These are phyloP conservation scores for Rhizophagus clarus DNA, from an alignment of 192 early-diverging fungal genomes.

Conservation along the genomic window DNA sequence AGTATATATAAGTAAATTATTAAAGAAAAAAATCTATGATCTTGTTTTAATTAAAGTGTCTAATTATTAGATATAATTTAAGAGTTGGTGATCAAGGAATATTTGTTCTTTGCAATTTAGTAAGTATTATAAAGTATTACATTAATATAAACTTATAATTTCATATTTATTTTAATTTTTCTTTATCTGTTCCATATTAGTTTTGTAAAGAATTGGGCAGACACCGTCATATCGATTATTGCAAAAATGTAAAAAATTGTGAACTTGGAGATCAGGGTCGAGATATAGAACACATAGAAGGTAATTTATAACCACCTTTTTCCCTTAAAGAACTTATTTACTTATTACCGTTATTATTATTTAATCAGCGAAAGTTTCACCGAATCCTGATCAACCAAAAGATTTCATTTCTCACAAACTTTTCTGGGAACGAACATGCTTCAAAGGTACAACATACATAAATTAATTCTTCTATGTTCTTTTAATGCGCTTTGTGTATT, in stretches of 20 bases:
- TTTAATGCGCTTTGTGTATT: not conserved
- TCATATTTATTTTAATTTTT: not conserved
- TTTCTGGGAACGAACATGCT: constrained; percentile 29
- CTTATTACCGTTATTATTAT: too few species aligned
- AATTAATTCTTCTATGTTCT: too few species aligned
- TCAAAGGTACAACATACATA: constrained; percentile 7
- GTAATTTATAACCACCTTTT: not conserved
- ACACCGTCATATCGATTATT: constrained; percentile 36
- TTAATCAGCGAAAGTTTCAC: not conserved
- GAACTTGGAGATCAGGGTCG: not conserved
- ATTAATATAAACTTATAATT: not conserved
- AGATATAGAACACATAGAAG: constrained; percentile 10
- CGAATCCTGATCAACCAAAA: constrained; percentile 6
- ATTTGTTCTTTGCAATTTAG: constrained; percentile 23
- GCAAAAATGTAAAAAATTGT: constrained; percentile 6
- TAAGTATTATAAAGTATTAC: not conserved
- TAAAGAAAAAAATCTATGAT: not conserved
- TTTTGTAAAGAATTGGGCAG: constrained; percentile 12
- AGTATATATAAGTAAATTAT: not conserved
- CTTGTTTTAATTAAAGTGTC: not conserved
- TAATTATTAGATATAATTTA: not conserved
- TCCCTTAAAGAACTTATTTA: not conserved
- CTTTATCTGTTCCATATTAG: not conserved
- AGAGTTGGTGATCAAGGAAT: constrained; percentile 7
- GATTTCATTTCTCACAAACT: constrained; percentile 31